Base-by-base conservation (phyloP, 225 moss, liverwort and hornwort species). In the Pseudisothecium myosuroides region DNA sequence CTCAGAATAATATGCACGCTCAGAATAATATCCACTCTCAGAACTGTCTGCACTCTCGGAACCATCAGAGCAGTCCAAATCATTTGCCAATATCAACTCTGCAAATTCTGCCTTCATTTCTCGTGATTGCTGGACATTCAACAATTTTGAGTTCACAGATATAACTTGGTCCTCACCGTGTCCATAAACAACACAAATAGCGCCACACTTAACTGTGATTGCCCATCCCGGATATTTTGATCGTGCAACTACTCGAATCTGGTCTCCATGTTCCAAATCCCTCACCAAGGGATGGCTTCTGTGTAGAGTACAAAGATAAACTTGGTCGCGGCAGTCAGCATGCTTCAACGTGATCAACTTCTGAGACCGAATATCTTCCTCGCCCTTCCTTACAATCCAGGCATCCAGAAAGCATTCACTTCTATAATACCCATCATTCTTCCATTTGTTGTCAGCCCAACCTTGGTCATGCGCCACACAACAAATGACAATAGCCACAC, bases 371-470 rank as follows among this genome's bases (percentile, higher is more conserved):
- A 69, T 13, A 39, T 39, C 13, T 24, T 39, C 69, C 2, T 24
- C 24, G 24, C 24, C 69, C 13, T 69, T 13, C 24, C 69, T 69
- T 8, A 39, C 14, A 23, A 69, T 69, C 7, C 4, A 39, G 0
- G 69, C 39, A 69, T 69, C 39, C 2, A 39, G 2, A 39, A 13
- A 69, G 23, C 39, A 69, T 39, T 14, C 23, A 23, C 69, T 14
- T 7, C 1, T 39, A 4, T n/a, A 22, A n/a, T n/a, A 0, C 7
- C 68, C 22, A 22, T 67, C n/a, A n/a, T n/a, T 21, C 1, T 10
- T 5, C n/a, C n/a, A n/a, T n/a, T n/a, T n/a, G n/a, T n/a, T n/a
- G 7, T 0, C 4, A 8, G 41, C 8, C 41, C 41, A 26, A 2
- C 41, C 41, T 71, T 71, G 24, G 41, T 41, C 41, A 41, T 71